Percentiles rank a stretch among this genome's conserved stretches.
Evolutionary conservation across 208 protist genomes (phyloP).

Genomic region (Crithidia acanthocephali): DNA sequence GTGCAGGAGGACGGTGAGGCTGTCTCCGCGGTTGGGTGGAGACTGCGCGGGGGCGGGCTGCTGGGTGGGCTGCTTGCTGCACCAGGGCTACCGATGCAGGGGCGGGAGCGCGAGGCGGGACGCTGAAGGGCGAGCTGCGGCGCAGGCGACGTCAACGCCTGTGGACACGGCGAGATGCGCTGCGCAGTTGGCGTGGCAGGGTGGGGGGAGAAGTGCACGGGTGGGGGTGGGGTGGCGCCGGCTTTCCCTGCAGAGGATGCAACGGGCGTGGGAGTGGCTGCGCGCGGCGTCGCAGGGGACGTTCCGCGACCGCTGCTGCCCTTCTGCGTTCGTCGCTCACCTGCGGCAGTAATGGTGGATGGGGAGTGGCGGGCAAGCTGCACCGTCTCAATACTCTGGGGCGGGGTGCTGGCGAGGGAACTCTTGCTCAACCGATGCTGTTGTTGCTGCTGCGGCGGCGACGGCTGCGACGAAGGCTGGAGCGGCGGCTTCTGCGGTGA

Average conservation of each 20-base stretch:
- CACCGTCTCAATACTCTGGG: not conserved
- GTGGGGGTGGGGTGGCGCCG: not conserved
- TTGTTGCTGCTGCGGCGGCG: not conserved
- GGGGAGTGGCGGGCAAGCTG: not conserved
- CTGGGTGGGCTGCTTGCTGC: not conserved
- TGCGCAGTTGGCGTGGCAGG: not conserved
- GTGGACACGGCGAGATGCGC: not conserved
- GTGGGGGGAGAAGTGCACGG: not conserved
- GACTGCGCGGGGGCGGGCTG: not conserved
- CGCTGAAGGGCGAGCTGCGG: constrained; percentile 7
- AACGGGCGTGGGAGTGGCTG: not conserved
- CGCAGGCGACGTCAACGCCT: not conserved
- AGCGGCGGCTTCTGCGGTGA: constrained; percentile 3
- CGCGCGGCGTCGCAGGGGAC: not conserved
- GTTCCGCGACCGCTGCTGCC: not conserved
- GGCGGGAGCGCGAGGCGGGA: not conserved
- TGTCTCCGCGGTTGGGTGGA: not conserved
- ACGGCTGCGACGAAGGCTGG: not conserved
- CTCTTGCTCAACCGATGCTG: constrained; percentile 3
- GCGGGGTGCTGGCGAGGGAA: not conserved
- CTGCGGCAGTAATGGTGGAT: not conserved
- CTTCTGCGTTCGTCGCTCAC: not conserved
- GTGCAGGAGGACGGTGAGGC: not conserved
- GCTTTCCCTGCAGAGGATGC: no score
- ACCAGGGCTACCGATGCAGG: not conserved